Base-by-base conservation (phyloP, 2,329 filamentous ascomycete species). In the Fusarium domesticum region DNA sequence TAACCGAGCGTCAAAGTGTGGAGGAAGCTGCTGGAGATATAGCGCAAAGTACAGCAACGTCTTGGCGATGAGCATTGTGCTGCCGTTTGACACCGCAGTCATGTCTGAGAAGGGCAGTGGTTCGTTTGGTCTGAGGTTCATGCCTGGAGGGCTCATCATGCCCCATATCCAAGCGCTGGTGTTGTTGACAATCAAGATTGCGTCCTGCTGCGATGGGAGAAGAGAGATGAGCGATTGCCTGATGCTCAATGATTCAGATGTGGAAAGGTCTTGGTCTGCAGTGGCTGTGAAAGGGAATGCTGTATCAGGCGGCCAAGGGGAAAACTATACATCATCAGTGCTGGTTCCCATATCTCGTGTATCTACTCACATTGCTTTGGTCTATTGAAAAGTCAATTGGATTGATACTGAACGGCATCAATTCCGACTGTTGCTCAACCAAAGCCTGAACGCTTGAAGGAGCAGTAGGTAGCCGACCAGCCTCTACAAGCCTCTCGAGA, bases 141-240 rank as follows among this genome's bases (percentile, higher is more conserved):
- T 51, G 1, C 45, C 45, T 17, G 35, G 37, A 12, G 48, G 45
- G 10, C 6, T 45, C 39, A 48, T 45, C 4, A 42, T 36, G 5
- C 45, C 48, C 48, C 48, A 49, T 6, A 51, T 43, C 46, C 49
- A 49, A 33, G 49, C 49, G 30, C 39, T 49, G 5, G 42, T 51
- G 30, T 51, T 46, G 31, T 37, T 38, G 12, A 49, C 49, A 15
- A 51, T 51, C 4, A 46, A 39, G 4, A 32, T 36, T 42, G 49
- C 49, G 33, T 51, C 49, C 35, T 51, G 40, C 10, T 39, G 35
- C 14, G 49, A 49, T 4, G 49, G 49, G 1, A 51, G 33, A 28
- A 51, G 37, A 11, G 46, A 39, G 6, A 49, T 32, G 11, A 51
- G 49, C 6, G 46, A 49, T 19, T 51, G 42, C 28, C 46, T 51